Evolutionary conservation across 192 early-diverging fungal genomes (phyloP).

Genomic region (Coemansia sp.): DNA sequence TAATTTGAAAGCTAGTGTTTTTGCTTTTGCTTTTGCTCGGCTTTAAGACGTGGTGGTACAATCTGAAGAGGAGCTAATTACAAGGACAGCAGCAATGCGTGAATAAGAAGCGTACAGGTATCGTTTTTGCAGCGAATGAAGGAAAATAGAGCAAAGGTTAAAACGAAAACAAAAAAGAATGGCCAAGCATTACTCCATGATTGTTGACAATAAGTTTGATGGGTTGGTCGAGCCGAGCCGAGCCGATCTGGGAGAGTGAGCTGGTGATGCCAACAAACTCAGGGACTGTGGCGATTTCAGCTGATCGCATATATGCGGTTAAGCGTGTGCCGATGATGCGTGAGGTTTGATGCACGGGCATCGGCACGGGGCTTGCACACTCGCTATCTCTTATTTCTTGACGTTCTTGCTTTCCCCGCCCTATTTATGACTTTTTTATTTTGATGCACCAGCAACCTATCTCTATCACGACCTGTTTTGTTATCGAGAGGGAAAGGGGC

Average conservation of each 20-base stretch:
- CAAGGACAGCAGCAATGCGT: not conserved
- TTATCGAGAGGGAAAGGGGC: not conserved
- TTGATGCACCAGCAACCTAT: not conserved
- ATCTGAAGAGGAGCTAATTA: not conserved
- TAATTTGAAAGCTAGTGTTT: not conserved
- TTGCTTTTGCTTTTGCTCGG: not conserved
- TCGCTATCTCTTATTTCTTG: not conserved
- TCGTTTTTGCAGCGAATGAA: not conserved
- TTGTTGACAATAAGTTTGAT: slow-evolving; percentile 1
- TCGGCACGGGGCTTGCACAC: too few relatives aligned
- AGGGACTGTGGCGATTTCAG: not conserved
- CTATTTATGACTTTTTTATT: not conserved
- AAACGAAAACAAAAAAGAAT: not conserved
- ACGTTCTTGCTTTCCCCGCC: not conserved
- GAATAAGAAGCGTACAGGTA: not conserved
- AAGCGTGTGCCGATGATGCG: too few relatives aligned
- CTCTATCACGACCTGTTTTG: not conserved
- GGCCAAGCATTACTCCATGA: not conserved
- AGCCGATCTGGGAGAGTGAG: not conserved
- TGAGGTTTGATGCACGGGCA: too few relatives aligned
- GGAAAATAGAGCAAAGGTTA: not conserved
- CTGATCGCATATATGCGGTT: not conserved
- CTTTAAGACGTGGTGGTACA: not conserved
- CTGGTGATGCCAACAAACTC: not conserved
- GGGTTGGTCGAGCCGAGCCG: not conserved